phyloP scores from a whole-genome alignment of 306 rosid species.

The Potentilla sterilis region DNA sequence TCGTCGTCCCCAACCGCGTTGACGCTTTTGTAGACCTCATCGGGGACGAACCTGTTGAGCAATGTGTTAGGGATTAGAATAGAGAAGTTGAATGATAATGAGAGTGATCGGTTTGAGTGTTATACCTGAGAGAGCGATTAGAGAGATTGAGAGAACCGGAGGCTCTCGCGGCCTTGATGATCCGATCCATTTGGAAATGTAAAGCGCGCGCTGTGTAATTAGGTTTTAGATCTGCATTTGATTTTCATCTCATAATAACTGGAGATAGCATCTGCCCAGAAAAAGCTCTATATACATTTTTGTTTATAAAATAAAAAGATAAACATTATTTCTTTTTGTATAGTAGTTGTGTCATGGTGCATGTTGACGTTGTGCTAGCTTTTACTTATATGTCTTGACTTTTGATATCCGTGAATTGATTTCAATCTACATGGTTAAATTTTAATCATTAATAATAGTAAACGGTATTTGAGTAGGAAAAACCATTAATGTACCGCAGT shows the following conservation, averaged over 20 bases:
- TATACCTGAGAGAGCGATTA: conserved; percentile 76
- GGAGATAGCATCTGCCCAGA: not conserved
- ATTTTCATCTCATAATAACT: not conserved
- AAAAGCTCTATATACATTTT: too few relatives aligned
- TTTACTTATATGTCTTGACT: too few relatives aligned
- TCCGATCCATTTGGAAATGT: conserved; percentile 61
- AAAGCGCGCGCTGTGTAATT: not conserved
- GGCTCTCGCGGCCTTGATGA: conserved; percentile 78
- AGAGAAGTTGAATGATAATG: not conserved
- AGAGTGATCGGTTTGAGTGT: not conserved
- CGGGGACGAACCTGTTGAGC: conserved; percentile 62
- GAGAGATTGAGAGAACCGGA: conserved; percentile 98
- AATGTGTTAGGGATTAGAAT: not conserved
- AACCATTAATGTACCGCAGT: too few relatives aligned
- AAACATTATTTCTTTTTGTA: too few relatives aligned
- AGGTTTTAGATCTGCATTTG: conserved; percentile 28
- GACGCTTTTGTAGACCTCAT: conserved; percentile 68
- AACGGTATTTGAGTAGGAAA: too few relatives aligned
- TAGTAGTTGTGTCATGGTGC: too few relatives aligned
- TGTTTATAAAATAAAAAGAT: too few relatives aligned
- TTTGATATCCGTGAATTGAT: too few relatives aligned
- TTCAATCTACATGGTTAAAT: too few relatives aligned
- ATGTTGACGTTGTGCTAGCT: too few relatives aligned
- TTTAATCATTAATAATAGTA: too few relatives aligned
- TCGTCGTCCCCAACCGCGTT: conserved; percentile 62